A percentile compares a stretch with the other conserved stretches of the same genome.
Evolutionary conservation across 306 rosid species (phyloP).

Genomic region (Carpinus fangiana): DNA sequence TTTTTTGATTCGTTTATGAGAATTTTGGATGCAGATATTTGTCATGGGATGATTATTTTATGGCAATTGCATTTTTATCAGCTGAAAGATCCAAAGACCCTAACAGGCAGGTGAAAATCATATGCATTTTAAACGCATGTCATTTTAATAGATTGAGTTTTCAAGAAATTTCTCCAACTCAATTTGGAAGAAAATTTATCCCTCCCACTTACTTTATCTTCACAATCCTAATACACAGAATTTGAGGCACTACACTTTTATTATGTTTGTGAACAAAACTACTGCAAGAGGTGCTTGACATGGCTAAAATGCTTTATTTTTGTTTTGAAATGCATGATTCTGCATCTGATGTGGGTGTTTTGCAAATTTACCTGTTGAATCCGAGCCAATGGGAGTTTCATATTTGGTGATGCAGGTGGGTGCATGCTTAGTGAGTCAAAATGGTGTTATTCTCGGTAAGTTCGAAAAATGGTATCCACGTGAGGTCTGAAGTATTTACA

Average conservation of each 20-base stretch:
- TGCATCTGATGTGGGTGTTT: not conserved
- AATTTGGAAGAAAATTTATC: not conserved
- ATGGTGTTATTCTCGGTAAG: slow-evolving; percentile 87
- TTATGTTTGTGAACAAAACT: not conserved
- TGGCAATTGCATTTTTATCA: slow-evolving; percentile 94
- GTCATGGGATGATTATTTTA: slow-evolving; percentile 96
- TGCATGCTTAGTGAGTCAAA: slow-evolving; percentile 89
- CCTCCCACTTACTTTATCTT: not conserved
- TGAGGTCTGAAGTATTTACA: not conserved
- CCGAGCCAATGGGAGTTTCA: slow-evolving; percentile 6
- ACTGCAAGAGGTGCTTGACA: not conserved
- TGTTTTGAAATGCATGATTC: slow-evolving; percentile 13
- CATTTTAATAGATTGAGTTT: too few species aligned
- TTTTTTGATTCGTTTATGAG: not conserved
- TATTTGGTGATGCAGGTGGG: slow-evolving; percentile 65
- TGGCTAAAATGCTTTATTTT: not conserved
- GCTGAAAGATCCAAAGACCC: slow-evolving; percentile 98
- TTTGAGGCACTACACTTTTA: not conserved
- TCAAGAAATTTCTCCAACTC: too few species aligned
- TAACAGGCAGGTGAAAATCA: slow-evolving; percentile 60
- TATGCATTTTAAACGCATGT: too few species aligned
- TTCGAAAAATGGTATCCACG: not conserved
- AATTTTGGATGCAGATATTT: slow-evolving; percentile 49
- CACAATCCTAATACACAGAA: not conserved
- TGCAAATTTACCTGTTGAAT: not conserved